These are phyloP conservation scores for Passiflora organensis DNA, from an alignment of 345 rosid genomes.

Conservation along the genomic window DNA sequence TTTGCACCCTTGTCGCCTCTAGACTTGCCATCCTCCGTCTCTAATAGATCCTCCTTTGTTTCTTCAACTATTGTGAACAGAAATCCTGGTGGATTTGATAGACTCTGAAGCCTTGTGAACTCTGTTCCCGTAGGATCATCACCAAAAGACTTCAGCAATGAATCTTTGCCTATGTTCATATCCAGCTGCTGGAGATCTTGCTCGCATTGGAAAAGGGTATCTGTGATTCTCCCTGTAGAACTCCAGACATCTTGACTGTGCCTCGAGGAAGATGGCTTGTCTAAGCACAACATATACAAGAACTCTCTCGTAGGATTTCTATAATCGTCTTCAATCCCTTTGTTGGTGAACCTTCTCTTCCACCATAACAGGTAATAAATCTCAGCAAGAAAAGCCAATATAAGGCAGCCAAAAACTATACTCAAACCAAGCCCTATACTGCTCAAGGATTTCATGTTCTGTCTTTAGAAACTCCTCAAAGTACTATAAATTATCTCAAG, in stretches of 20 bases:
- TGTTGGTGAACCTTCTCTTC: constrained; percentile 54
- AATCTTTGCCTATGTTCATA: constrained; percentile 36
- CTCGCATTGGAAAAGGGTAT: no score
- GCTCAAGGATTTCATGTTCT: constrained; percentile 81
- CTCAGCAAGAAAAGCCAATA: constrained; percentile 78
- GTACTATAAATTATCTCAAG: background rate
- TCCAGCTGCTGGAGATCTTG: no score
- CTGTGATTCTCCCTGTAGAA: constrained; percentile 33
- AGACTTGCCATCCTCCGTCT: no score
- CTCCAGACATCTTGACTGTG: constrained; percentile 32
- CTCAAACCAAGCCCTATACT: constrained; percentile 88
- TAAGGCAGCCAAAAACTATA: constrained; percentile 74
- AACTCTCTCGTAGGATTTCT: constrained; percentile 68
- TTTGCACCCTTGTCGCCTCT: constrained; percentile 39
- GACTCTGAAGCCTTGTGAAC: constrained; percentile 42
- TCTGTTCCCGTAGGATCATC: constrained; percentile 35
- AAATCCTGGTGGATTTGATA: constrained; percentile 65
- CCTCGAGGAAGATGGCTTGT: constrained; percentile 40
- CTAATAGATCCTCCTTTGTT: constrained; percentile 84
- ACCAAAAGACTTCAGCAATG: constrained; percentile 34
- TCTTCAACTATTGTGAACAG: constrained; percentile 85
- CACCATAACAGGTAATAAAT: constrained; percentile 88
- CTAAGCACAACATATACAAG: constrained; percentile 69
- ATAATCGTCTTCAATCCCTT: constrained; percentile 49
- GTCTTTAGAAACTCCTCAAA: background rate